Conservation (phyloP, 176 grass and related monocot species). For the Aegilops bicornis region DNA sequence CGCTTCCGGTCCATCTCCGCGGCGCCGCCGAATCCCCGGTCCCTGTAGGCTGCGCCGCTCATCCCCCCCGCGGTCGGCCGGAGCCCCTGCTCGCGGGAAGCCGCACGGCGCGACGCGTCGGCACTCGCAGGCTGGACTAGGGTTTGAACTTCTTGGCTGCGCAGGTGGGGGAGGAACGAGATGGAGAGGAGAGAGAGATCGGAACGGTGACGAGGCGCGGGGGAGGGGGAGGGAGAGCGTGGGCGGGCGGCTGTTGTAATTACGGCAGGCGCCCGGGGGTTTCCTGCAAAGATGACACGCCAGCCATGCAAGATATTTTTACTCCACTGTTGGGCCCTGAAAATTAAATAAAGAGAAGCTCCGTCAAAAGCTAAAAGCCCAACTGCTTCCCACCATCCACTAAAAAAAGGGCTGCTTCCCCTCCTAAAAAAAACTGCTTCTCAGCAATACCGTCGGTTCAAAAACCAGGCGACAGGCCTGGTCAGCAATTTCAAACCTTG, state of each 20-base stretch:
- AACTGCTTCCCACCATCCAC: not conserved
- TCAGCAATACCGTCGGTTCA: too few relatives aligned
- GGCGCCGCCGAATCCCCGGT: constrained; percentile 40
- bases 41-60: constrained; percentile 54
- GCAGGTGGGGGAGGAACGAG: constrained; percentile 26
- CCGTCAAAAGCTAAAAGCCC: not conserved
- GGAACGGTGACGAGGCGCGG: constrained; percentile 28
- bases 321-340: not conserved
- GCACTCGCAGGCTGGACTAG: constrained; percentile 40
- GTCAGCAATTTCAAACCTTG: too few relatives aligned
- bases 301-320: constrained; percentile 40
- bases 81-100: not conserved
- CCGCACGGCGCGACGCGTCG: not conserved
- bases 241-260: constrained; percentile 37
- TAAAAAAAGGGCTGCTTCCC: too few relatives aligned
- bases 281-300: constrained; percentile 31
- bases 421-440: not conserved
- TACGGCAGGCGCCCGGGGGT: constrained; percentile 16
- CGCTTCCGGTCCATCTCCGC: constrained; percentile 73
- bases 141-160: constrained; percentile 46
- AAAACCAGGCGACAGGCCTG: too few relatives aligned
- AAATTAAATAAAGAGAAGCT: not conserved
- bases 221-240: constrained; percentile 13
- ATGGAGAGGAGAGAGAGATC: constrained; percentile 29
- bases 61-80: not conserved